Percentiles rank a stretch among this genome's conserved stretches.
phyloP scores from a whole-genome alignment of 1,139 yeast species.

The Debaryomycetaceae sp. region DNA sequence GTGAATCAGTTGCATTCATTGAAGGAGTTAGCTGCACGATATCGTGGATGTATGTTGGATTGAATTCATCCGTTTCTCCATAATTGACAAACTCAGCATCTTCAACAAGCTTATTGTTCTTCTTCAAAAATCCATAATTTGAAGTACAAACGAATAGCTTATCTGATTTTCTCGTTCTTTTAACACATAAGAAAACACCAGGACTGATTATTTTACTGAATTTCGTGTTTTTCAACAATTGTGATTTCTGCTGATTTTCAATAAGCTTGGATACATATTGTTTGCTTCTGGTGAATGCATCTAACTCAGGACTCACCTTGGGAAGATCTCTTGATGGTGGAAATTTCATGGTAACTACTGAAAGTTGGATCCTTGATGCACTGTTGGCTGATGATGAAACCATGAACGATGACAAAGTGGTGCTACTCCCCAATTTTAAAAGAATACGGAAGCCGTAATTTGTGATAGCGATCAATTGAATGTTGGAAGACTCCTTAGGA shows the following conservation, averaged over 20 bases:
- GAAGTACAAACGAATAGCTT: constrained; percentile 73
- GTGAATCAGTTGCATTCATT: constrained; percentile 67
- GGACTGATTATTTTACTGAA: constrained; percentile 66
- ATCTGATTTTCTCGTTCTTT: constrained; percentile 42
- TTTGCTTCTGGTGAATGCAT: constrained; percentile 41
- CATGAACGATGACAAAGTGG: constrained; percentile 28
- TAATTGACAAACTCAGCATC: constrained; percentile 73
- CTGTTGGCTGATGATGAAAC: constrained; percentile 18
- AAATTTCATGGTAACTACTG: constrained; percentile 59
- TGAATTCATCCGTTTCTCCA: constrained; percentile 27
- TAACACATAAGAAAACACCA: constrained; percentile 65
- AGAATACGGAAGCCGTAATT: constrained; percentile 80
- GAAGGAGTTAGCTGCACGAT: constrained; percentile 68
- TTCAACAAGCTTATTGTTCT: constrained; percentile 68
- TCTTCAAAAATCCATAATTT: constrained; percentile 78
- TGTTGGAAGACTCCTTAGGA: constrained; percentile 60
- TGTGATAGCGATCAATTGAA: constrained; percentile 83
- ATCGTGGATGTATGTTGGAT: constrained; percentile 55
- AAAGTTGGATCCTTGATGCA: constrained; percentile 28
- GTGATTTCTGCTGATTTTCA: constrained; percentile 43
- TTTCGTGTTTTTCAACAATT: constrained; percentile 45
- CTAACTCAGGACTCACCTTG: constrained; percentile 48
- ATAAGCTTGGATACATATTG: constrained; percentile 42
- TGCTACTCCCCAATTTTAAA: constrained; percentile 44
- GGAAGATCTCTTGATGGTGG: constrained; percentile 71